Conservation (phyloP, 768 basidiomycete species). For the Leccinellum rugosiceps region DNA sequence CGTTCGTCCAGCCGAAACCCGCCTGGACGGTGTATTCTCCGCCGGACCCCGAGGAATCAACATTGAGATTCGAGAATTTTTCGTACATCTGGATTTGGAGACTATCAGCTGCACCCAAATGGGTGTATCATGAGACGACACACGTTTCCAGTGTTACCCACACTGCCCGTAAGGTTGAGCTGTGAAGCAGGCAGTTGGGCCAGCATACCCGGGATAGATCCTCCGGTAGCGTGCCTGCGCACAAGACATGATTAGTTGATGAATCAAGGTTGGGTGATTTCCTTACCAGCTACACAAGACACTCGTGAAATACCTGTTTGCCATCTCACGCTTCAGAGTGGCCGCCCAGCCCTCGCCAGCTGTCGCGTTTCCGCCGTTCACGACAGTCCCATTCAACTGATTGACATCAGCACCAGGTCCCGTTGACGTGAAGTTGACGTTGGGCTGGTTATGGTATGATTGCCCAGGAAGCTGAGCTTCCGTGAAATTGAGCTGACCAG, state of each 20-base stretch:
- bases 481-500: conserved; percentile 77
- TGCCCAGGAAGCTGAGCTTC: conserved; percentile 74
- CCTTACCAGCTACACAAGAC: conserved; percentile 85
- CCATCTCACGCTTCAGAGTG: conserved; percentile 65
- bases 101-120: background rate
- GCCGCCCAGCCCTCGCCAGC: conserved; percentile 63
- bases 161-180: conserved; percentile 65
- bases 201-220: conserved; percentile 68
- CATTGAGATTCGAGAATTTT: conserved; percentile 77
- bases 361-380: conserved; percentile 65
- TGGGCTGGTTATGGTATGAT: conserved; percentile 38
- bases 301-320: conserved; percentile 81
- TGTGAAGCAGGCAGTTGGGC: conserved; percentile 66
- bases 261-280: background rate
- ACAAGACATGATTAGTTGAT: background rate
- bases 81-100: conserved; percentile 67
- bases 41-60: conserved; percentile 75
- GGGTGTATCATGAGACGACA: conserved; percentile 24
- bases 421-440: conserved; percentile 46
- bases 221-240: conserved; percentile 83
- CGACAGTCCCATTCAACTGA: conserved; percentile 47
- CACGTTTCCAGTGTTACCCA: conserved; percentile 71
- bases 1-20: conserved; percentile 90
- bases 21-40: conserved; percentile 89
- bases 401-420: conserved; percentile 64